Percentiles rank a stretch among this genome's conserved stretches.
phyloP scores from a whole-genome alignment of 2,329 filamentous ascomycete species.

The Talaromyces sp. region DNA sequence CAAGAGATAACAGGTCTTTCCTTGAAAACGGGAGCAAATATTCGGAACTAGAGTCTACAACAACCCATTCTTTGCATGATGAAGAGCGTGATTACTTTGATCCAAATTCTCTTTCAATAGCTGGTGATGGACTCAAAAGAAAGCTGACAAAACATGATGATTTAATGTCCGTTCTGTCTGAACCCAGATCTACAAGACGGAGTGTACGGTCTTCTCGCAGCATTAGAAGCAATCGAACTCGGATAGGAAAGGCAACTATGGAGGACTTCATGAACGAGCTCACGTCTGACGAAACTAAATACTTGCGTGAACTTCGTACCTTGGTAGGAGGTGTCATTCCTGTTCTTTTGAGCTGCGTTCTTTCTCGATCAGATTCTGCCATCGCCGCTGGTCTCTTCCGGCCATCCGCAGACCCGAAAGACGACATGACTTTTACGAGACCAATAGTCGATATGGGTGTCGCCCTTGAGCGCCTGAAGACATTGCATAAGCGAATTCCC shows the following conservation, averaged over 20 bases:
- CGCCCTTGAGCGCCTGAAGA: slow-evolving; percentile 75
- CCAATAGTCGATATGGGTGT: slow-evolving; percentile 94
- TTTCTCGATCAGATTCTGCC: slow-evolving; percentile 63
- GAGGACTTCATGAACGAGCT: slow-evolving; percentile 75
- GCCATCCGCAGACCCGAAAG: slow-evolving; percentile 46
- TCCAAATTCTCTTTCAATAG: slow-evolving; percentile 38
- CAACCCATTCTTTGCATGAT: background rate
- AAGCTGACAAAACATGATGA: slow-evolving; percentile 88
- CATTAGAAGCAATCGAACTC: slow-evolving; percentile 65
- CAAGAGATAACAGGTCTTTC: slow-evolving; percentile 18
- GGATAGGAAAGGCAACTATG: slow-evolving; percentile 61
- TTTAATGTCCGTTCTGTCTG: slow-evolving; percentile 83
- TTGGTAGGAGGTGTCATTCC: slow-evolving; percentile 93
- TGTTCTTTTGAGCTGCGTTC: slow-evolving; percentile 77
- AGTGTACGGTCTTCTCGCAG: slow-evolving; percentile 73
- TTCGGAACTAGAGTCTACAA: slow-evolving; percentile 18
- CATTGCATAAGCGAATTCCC: slow-evolving; percentile 73
- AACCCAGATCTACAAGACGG: slow-evolving; percentile 53
- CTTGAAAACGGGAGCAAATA: slow-evolving; percentile 14
- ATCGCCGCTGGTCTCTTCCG: slow-evolving; percentile 64
- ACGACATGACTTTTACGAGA: slow-evolving; percentile 64
- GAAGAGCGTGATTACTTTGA: slow-evolving; percentile 44
- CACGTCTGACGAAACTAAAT: slow-evolving; percentile 75
- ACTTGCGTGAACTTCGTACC: slow-evolving; percentile 84
- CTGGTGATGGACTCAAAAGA: slow-evolving; percentile 54